Percentiles rank a stretch among this genome's conserved stretches.
Evolutionary conservation across 2,329 filamentous ascomycete species (phyloP).

Genomic region (Moelleriella libera): DNA sequence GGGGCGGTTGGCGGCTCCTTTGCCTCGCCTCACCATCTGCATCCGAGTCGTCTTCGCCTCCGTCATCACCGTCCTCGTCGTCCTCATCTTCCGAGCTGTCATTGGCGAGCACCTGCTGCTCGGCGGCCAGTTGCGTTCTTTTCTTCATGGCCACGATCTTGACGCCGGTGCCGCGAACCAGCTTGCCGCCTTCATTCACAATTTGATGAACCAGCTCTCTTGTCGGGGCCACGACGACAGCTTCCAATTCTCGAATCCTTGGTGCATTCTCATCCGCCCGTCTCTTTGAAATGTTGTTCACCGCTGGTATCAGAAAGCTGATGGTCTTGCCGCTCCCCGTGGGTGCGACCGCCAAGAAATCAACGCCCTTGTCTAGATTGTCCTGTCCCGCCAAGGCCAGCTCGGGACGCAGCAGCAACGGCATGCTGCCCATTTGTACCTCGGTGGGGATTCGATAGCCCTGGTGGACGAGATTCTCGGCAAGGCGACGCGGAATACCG

Average conservation of each 20-base stretch:
- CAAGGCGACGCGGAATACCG: slow-evolving; percentile 57
- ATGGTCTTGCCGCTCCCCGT: slow-evolving; percentile 96
- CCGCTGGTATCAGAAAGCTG: slow-evolving; percentile 76
- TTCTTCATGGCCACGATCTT: slow-evolving; percentile 75
- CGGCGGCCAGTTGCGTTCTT: slow-evolving; percentile 55
- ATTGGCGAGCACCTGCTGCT: slow-evolving; percentile 21
- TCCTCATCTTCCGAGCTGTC: slow-evolving; percentile 27
- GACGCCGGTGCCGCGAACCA: slow-evolving; percentile 62
- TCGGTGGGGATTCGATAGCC: slow-evolving; percentile 83
- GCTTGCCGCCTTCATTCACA: slow-evolving; percentile 72
- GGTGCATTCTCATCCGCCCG: slow-evolving; percentile 28
- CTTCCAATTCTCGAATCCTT: slow-evolving; percentile 38
- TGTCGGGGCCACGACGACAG: slow-evolving; percentile 64
- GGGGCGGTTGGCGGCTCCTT: slow-evolving; percentile 12
- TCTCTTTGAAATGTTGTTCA: slow-evolving; percentile 57
- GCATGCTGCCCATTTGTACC: slow-evolving; percentile 78
- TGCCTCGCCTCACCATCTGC: slow-evolving; percentile 17
- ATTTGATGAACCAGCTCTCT: slow-evolving; percentile 70
- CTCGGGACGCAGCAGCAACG: slow-evolving; percentile 53
- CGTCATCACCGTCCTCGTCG: slow-evolving; percentile 15
- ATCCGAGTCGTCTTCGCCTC: slow-evolving; percentile 17
- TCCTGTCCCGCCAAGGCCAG: slow-evolving; percentile 28
- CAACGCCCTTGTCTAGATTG: slow-evolving; percentile 30
- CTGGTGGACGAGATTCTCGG: slow-evolving; percentile 69
- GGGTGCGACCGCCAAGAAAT: slow-evolving; percentile 80